Base-by-base conservation (phyloP, 352 stramenopile genomes). In the Globisporangium cylindrosporum region DNA sequence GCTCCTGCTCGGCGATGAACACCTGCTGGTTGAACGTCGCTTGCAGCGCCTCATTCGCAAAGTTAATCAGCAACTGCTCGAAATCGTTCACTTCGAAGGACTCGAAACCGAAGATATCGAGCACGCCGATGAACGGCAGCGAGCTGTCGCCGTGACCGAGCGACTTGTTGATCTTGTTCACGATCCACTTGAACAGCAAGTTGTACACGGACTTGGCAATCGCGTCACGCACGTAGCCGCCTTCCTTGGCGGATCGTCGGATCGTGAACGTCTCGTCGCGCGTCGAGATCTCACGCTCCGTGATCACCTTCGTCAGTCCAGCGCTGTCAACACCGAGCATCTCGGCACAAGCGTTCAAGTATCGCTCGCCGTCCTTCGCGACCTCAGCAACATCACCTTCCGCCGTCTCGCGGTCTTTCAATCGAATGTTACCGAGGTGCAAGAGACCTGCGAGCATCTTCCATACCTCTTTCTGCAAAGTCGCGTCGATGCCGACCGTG, bases 91-190 rank as follows among this genome's bases (percentile, higher is more conserved):
- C 79, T 62, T 96, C 87, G 70, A 99, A 99, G 6, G 91, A 97
- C 75, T 99, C 96, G 71, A 99, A 99, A 20, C 96, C 96, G 77
- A 99, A 99, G 73, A 99, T 99, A 88, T 99, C 97, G 22, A 99
- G 76, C 32, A 99, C 86, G 34, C 95, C 96, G 71, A 99, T 98
- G 65, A 97, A 98, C 32, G 80, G 77, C 34, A 87, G 64, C 61
- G 72, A 82, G 66, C 64, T 86, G 51, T 79, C 90, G 58, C 78
- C 92, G 82, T 89, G 91, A 55, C 86, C 91, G 66, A 83, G 89
- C 73, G 81, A 89, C 68, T 73, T 76, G 86, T 97, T 94, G 69
- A 92, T 94, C 70, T 88, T 88, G 63, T 78, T 79, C 59, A 94
- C 59, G 56, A 93, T 92, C 82, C 83, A 94, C 65, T 88, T 83